Conservation (phyloP, 257 asterid species). For the Galeopsis tetrahit region DNA sequence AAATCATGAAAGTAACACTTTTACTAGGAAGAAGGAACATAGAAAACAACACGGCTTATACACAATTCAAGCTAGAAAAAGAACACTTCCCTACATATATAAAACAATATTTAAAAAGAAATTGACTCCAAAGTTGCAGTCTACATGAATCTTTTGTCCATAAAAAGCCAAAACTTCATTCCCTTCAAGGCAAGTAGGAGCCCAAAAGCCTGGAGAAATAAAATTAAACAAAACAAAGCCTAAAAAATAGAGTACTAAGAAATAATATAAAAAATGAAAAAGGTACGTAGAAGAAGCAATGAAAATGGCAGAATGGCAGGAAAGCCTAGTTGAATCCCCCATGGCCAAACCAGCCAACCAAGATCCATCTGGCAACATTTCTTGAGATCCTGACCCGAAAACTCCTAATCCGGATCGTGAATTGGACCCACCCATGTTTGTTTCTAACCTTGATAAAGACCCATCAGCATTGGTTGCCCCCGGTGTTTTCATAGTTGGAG, state of each 20-base stretch:
- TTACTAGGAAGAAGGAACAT: slow-evolving; percentile 11
- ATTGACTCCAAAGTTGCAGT: slow-evolving; percentile 35
- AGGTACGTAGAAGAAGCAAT: slow-evolving; percentile 30
- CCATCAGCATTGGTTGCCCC: slow-evolving; percentile 45
- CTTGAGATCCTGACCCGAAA: slow-evolving; percentile 58
- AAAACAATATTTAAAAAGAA: slow-evolving; percentile 8
- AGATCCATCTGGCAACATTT: slow-evolving; percentile 70
- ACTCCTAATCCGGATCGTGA: slow-evolving; percentile 40
- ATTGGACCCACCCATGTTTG: slow-evolving; percentile 42
- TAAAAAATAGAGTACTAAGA: slow-evolving; percentile 33
- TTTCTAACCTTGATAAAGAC: slow-evolving; percentile 41
- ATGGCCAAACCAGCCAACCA: slow-evolving; percentile 91
- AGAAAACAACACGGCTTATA: slow-evolving; percentile 33
- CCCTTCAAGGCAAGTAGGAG: slow-evolving; percentile 34
- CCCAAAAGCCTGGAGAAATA: slow-evolving; percentile 33
- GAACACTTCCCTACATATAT: slow-evolving; percentile 26
- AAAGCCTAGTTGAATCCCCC: too few species aligned
- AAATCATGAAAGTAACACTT: slow-evolving; percentile 4
- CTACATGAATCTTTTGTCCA: slow-evolving; percentile 31
- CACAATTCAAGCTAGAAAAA: slow-evolving; percentile 40
- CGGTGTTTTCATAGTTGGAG: slow-evolving; percentile 52
- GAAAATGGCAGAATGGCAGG: too few species aligned
- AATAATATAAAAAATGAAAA: slow-evolving; percentile 34
- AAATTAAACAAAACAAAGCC: slow-evolving; percentile 12
- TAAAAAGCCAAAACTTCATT: slow-evolving; percentile 40